Evolutionary conservation across 2,329 filamentous ascomycete genomes (phyloP), one percentile per base, ranked within the genome.

Genomic region (Aureobasidium lini): DNA sequence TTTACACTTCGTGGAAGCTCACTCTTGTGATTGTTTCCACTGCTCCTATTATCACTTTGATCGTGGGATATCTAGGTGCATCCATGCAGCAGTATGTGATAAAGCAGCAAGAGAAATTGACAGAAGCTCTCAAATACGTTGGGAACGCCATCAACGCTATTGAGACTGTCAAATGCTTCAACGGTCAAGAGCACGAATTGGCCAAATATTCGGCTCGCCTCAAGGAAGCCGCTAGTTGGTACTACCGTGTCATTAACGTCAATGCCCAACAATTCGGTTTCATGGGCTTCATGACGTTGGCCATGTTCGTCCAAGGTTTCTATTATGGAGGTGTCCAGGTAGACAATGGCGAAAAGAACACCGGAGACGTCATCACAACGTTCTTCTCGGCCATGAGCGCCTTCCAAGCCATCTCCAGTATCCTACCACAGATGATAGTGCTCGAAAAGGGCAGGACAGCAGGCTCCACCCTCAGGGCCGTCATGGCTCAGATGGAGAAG

Each of bases 291-390:
- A 85, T 91, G 76, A 85, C 87, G 32, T 81, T 90, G 3, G 79
- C 79, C 1, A 85, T 96, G 70, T 96, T 97, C 64, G 86, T 95
- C 0, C 82, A 91, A 60, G 92, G 91, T 0, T 96, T 97, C 68
- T 96, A 89, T 84, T 95, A 92, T 66, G 92, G 91, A 0, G 82
- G 87, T 31, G 76, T 82, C 1, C 79, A 96, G 1, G 84, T 94
- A 9, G 76, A 79, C 9, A 73, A 80, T 1, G 84, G 84, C 1
- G 71, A 78, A 0, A 74, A 83, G 11, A 78, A 76, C 10, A 76
- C 89, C 0, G 88, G 86, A 0, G 77, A 86, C 59, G 83, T 95
- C 3, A 72, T 96, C 46, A 94, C 89, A 0, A 88, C 90, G 0
- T 96, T 97, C 64, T 95, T 94, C 76, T 84, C 89, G 4, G 88